Percentiles rank a stretch among this genome's conserved stretches.
phyloP scores from a whole-genome alignment of 225 moss, liverwort and hornwort species.

The Pseudisothecium myosuroides region DNA sequence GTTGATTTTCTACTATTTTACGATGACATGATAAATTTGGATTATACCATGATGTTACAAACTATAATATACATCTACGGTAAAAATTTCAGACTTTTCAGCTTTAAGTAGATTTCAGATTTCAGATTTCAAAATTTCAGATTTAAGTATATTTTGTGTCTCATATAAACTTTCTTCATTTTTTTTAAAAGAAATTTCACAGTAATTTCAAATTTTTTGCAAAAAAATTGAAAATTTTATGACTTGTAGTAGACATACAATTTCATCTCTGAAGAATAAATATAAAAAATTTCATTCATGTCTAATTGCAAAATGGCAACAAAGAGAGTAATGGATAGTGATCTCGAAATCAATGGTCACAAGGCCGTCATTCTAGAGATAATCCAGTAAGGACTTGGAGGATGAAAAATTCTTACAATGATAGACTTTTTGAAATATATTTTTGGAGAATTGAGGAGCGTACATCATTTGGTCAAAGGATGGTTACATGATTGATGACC shows the following conservation, averaged over 20 bases:
- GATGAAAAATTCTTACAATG: not conserved
- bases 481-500: not conserved
- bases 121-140: too few species aligned
- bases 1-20: not conserved
- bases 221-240: not conserved
- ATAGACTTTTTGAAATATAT: not conserved
- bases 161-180: not conserved
- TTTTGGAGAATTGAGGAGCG: not conserved
- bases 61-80: too few species aligned
- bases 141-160: not conserved
- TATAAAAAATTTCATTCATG: not conserved
- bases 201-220: not conserved
- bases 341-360: not conserved
- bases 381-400: fast-evolving
- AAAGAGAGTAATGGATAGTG: fast-evolving
- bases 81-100: not conserved
- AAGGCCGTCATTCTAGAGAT: fast-evolving
- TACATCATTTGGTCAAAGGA: not conserved
- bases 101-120: too few species aligned
- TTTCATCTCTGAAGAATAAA: not conserved
- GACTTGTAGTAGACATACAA: not conserved
- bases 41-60: too few species aligned
- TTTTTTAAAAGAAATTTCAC: not conserved
- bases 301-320: not conserved
- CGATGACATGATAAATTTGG: too few species aligned